These are phyloP conservation scores for Aspergillus kassunensis DNA, from an alignment of 495 filamentous ascomycete species.

Conservation along the genomic window DNA sequence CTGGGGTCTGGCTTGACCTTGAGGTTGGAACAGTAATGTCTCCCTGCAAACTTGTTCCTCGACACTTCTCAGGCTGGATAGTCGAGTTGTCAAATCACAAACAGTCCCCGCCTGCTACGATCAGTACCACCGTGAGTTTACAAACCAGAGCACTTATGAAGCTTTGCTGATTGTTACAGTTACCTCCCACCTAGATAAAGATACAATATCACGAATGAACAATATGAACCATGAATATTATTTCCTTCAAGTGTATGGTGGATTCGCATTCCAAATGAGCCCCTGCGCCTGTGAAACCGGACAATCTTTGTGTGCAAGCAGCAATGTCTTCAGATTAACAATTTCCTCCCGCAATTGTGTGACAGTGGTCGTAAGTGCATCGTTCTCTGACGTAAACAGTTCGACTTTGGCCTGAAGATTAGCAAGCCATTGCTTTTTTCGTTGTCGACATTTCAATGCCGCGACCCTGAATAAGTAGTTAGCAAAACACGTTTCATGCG, in stretches of 20 bases:
- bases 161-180: constrained; percentile 9
- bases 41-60: too few species aligned
- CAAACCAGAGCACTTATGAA: not conserved
- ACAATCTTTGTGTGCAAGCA: constrained; percentile 96
- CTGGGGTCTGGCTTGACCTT: too few species aligned
- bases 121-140: too few species aligned
- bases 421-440: constrained; percentile 98
- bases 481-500: too few species aligned
- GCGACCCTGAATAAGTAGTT: constrained; percentile 90
- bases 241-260: constrained; percentile 11
- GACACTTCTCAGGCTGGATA: too few species aligned
- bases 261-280: constrained; percentile 33
- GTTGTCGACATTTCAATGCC: constrained; percentile 92
- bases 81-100: too few species aligned
- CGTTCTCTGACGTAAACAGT: constrained; percentile 85
- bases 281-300: constrained; percentile 88
- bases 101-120: too few species aligned
- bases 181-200: not conserved
- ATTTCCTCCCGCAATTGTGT: constrained; percentile 85
- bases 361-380: constrained; percentile 78
- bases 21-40: too few species aligned
- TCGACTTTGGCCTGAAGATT: constrained; percentile 96
- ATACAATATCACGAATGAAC: not conserved
- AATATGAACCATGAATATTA: constrained; percentile 1
- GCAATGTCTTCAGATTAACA: constrained; percentile 87